Conservation (phyloP, 305 asterid species). For the Rubia tinctorum region DNA sequence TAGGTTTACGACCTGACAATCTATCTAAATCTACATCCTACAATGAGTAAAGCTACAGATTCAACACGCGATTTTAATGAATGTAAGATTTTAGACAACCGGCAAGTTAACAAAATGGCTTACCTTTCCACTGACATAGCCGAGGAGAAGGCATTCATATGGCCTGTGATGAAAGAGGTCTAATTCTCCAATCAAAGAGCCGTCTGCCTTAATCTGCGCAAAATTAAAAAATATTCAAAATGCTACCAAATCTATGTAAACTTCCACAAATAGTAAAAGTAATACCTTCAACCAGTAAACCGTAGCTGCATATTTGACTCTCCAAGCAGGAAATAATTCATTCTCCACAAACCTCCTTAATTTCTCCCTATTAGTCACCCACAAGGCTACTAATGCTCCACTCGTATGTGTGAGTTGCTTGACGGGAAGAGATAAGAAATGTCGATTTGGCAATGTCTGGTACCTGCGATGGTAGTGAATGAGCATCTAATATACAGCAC, state of each 20-base stretch:
- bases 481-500: too few relatives aligned
- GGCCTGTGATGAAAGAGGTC: slow-evolving; percentile 97
- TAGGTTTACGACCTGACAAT: slow-evolving; percentile 23
- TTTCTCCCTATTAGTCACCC: slow-evolving; percentile 96
- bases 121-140: slow-evolving; percentile 51
- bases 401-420: slow-evolving; percentile 62
- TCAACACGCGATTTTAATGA: background rate
- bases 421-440: slow-evolving; percentile 80
- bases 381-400: slow-evolving; percentile 86
- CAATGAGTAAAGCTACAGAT: slow-evolving; percentile 16
- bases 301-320: slow-evolving; percentile 63
- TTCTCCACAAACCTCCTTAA: slow-evolving; percentile 71
- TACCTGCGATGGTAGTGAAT: slow-evolving; percentile 42
- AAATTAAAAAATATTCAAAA: slow-evolving; percentile 8
- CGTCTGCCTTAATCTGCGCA: slow-evolving; percentile 71
- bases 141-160: slow-evolving; percentile 88
- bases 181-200: slow-evolving; percentile 72
- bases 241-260: background rate
- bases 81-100: background rate
- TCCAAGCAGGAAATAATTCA: slow-evolving; percentile 87
- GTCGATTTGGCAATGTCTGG: slow-evolving; percentile 71
- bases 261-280: background rate
- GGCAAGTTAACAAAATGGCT: slow-evolving; percentile 13
- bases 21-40: slow-evolving; percentile 47
- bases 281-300: slow-evolving; percentile 90